phyloP scores from a whole-genome alignment of 441 rosid genomes.

The Pelargonium australe region DNA sequence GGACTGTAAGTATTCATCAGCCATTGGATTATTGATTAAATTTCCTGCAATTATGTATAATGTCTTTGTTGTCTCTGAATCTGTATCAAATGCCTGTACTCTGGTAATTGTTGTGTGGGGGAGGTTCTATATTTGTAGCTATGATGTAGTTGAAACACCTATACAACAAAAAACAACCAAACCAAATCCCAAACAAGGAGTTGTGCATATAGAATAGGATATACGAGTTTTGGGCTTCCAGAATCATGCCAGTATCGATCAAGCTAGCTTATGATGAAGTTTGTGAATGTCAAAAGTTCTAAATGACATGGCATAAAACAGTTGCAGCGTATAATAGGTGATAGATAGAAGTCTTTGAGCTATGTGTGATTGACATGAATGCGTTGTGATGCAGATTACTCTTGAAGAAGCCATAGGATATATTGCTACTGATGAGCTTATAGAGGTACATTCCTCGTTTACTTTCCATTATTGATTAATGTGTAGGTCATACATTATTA shows the following conservation, averaged over 20 bases:
- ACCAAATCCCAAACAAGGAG: not conserved
- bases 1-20: conserved; percentile 44
- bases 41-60: not conserved
- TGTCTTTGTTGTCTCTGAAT: no score
- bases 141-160: not conserved
- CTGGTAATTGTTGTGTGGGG: no score
- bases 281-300: not conserved
- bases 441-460: conserved; percentile 50
- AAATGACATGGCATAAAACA: not conserved
- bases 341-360: not conserved
- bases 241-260: not conserved
- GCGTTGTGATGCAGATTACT: conserved; percentile 58
- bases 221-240: not conserved
- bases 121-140: not conserved
- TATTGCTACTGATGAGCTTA: conserved; percentile 89
- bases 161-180: not conserved
- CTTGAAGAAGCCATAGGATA: conserved; percentile 96
- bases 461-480: not conserved
- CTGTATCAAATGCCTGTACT: no score
- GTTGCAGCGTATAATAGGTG: not conserved
- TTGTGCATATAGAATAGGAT: not conserved
- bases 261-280: not conserved
- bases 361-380: not conserved
- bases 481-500: not conserved
- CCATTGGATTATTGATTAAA: conserved; percentile 2